These are phyloP conservation scores for Verticillium dahliae DNA, from an alignment of 2,329 filamentous ascomycete species.

Conservation along the genomic window DNA sequence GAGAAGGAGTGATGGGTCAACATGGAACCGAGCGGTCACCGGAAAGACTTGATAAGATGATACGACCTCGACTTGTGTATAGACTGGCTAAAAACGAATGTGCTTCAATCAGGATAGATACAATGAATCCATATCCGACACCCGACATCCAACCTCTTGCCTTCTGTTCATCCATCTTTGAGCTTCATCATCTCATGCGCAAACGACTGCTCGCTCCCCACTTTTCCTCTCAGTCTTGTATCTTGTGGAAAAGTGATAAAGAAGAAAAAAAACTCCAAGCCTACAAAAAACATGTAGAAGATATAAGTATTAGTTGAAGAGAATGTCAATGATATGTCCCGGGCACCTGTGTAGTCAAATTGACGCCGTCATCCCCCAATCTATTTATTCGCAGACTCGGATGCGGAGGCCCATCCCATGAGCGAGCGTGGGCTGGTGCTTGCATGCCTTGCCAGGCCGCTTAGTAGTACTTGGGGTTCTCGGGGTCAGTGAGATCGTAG, in stretches of 20 bases:
- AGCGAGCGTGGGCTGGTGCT: neutral
- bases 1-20: too few species aligned
- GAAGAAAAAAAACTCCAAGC: neutral
- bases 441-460: neutral
- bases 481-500: conserved; percentile 49
- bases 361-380: neutral
- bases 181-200: neutral
- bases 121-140: neutral
- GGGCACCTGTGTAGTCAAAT: neutral
- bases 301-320: neutral
- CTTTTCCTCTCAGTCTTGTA: neutral
- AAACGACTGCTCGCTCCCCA: neutral
- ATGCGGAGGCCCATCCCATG: too few species aligned
- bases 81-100: neutral
- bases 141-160: neutral
- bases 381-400: neutral
- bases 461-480: conserved; percentile 43
- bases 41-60: neutral
- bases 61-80: neutral
- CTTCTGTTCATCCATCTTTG: neutral
- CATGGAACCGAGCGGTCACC: too few species aligned
- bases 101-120: neutral
- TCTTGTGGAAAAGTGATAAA: neutral
- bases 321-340: neutral
- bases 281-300: neutral